Conservation (phyloP, 257 asterid genomes). For the Jacaranda copaia region DNA sequence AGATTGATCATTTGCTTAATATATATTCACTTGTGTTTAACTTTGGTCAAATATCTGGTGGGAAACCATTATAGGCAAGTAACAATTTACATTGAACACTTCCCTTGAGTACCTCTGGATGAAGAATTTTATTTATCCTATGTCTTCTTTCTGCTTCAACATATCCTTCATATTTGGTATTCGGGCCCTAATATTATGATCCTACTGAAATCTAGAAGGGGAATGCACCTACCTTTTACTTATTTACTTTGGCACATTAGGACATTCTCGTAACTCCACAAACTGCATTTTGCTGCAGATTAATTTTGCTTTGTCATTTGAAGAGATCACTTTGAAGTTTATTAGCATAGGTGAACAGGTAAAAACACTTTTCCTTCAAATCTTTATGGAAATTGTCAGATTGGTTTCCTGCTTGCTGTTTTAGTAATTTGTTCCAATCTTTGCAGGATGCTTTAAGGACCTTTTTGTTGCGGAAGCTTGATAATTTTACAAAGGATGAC, state of each 20-base stretch:
- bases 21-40: background rate
- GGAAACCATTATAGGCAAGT: conserved; percentile 17
- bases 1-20: conserved; percentile 19
- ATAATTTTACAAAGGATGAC: conserved; percentile 85
- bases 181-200: conserved; percentile 24
- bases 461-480: conserved; percentile 93
- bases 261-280: conserved; percentile 41
- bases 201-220: conserved; percentile 30
- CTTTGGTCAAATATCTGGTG: conserved; percentile 26
- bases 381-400: conserved; percentile 23
- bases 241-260: conserved; percentile 29
- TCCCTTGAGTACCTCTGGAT: conserved; percentile 12
- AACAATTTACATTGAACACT: conserved; percentile 12
- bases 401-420: conserved; percentile 32
- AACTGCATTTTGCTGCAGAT: conserved; percentile 71
- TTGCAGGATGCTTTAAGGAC: conserved; percentile 96
- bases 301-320: conserved; percentile 86
- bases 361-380: conserved; percentile 33
- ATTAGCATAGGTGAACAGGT: conserved; percentile 98
- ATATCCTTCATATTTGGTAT: conserved; percentile 18
- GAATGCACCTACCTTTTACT: conserved; percentile 22
- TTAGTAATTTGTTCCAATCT: conserved; percentile 40
- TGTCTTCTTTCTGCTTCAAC: conserved; percentile 31
- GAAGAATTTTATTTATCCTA: too few species aligned
- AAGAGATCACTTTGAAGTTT: conserved; percentile 93